Percentiles rank a stretch among this genome's conserved stretches.
Evolutionary conservation across 805 yeast species (phyloP).

Genomic region (Saccharomycopsis fodiens): DNA sequence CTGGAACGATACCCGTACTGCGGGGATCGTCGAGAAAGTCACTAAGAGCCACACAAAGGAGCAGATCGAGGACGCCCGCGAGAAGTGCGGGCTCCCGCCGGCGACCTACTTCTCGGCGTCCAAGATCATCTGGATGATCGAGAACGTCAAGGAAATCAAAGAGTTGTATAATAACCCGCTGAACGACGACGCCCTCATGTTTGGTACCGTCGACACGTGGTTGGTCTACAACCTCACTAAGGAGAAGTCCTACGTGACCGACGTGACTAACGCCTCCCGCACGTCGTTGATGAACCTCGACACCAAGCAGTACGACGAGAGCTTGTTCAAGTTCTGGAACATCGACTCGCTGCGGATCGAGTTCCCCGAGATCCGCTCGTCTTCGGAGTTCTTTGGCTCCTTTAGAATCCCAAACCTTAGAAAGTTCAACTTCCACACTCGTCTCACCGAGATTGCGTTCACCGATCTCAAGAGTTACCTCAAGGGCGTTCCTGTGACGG

Average conservation of each 20-base stretch:
- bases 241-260: conserved; percentile 67
- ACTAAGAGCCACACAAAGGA: conserved; percentile 46
- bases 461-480: conserved; percentile 40
- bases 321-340: conserved; percentile 70
- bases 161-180: conserved; percentile 57
- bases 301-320: conserved; percentile 67
- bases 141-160: conserved; percentile 61
- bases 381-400: conserved; percentile 71
- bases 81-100: conserved; percentile 76
- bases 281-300: conserved; percentile 84
- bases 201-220: conserved; percentile 95
- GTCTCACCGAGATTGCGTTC: conserved; percentile 44
- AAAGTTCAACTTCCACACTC: conserved; percentile 42
- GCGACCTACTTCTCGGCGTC: conserved; percentile 90
- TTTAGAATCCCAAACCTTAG: conserved; percentile 55
- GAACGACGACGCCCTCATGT: conserved; percentile 51
- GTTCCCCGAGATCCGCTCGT: conserved; percentile 72
- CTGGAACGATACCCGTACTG: conserved; percentile 92
- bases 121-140: conserved; percentile 82
- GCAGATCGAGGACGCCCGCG: conserved; percentile 48
- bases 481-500: conserved; percentile 67
- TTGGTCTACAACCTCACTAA: conserved; percentile 74
- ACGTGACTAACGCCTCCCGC: conserved; percentile 86
- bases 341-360: conserved; percentile 58
- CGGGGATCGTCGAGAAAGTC: conserved; percentile 58